These are phyloP conservation scores for Trametes cinnabarina DNA, from an alignment of 768 basidiomycete species.

Conservation along the genomic window DNA sequence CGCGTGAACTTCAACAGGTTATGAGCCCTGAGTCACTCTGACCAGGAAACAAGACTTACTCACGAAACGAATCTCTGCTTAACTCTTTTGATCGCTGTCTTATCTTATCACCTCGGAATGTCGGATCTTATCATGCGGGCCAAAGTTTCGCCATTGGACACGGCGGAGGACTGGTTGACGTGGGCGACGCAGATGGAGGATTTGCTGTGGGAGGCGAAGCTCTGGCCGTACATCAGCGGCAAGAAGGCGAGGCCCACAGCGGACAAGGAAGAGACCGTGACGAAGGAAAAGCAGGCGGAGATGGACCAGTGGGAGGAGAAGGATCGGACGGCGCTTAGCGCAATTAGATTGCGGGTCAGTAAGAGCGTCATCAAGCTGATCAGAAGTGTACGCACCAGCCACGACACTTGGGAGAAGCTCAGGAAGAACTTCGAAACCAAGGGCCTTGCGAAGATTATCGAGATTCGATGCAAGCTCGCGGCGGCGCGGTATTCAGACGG, in stretches of 20 bases:
- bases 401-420: constrained; percentile 32
- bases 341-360: constrained; percentile 14
- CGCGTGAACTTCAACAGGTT: constrained; percentile 7
- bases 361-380: constrained; percentile 32
- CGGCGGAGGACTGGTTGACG: constrained; percentile 1
- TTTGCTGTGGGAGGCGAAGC: not conserved
- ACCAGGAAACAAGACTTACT: not conserved
- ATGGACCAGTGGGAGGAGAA: constrained; percentile 27
- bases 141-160: not conserved
- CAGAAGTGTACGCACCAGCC: constrained; percentile 23
- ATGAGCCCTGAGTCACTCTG: not conserved
- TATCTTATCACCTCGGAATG: not conserved
- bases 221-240: constrained; percentile 8
- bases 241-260: not conserved
- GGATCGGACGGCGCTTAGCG: constrained; percentile 30
- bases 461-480: constrained; percentile 28
- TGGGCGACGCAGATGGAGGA: not conserved
- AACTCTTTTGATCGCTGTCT: not conserved
- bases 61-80: not conserved
- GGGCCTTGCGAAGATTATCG: constrained; percentile 30
- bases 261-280: not conserved
- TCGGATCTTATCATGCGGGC: not conserved
- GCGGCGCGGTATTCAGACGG: constrained; percentile 30
- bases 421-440: constrained; percentile 29
- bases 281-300: constrained; percentile 6